These are phyloP conservation scores for Aureobasidium leucospermi DNA, from an alignment of 2,329 filamentous ascomycete genomes.

Conservation along the genomic window DNA sequence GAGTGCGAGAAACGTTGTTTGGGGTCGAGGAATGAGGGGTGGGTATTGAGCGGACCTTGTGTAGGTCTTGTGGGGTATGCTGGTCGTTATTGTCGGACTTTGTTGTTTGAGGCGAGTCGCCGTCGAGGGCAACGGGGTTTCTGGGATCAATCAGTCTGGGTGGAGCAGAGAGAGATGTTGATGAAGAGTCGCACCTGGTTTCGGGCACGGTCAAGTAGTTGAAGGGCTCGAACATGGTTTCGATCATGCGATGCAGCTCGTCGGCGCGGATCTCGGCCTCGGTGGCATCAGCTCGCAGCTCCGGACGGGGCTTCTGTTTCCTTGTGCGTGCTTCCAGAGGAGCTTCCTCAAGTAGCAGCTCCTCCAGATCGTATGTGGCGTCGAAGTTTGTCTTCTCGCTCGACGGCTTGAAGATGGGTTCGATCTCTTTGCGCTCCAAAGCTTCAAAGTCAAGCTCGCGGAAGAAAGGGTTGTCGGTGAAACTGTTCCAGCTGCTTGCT, in stretches of 20 bases:
- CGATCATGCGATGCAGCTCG: constrained; percentile 88
- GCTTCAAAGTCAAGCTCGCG: constrained; percentile 73
- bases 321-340: constrained; percentile 87
- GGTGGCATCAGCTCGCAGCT: constrained; percentile 87
- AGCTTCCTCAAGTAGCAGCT: constrained; percentile 86
- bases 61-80: constrained; percentile 2
- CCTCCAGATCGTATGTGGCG: constrained; percentile 94
- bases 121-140: constrained; percentile 11
- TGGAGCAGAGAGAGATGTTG: not conserved
- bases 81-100: not conserved
- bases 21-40: constrained; percentile 31
- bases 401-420: constrained; percentile 86
- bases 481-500: constrained; percentile 72
- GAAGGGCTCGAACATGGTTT: constrained; percentile 87
- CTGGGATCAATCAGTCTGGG: constrained; percentile 8
- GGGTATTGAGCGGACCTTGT: constrained; percentile 22
- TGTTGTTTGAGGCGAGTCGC: not conserved
- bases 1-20: constrained; percentile 31
- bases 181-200: constrained; percentile 42
- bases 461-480: constrained; percentile 87
- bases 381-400: constrained; percentile 99
- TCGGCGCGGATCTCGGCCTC: constrained; percentile 92
- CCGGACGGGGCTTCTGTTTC: constrained; percentile 86
- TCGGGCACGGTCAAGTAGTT: constrained; percentile 85
- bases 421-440: constrained; percentile 77